phyloP scores from a whole-genome alignment of 768 basidiomycete species.

The Amanita pseudoporphyria region DNA sequence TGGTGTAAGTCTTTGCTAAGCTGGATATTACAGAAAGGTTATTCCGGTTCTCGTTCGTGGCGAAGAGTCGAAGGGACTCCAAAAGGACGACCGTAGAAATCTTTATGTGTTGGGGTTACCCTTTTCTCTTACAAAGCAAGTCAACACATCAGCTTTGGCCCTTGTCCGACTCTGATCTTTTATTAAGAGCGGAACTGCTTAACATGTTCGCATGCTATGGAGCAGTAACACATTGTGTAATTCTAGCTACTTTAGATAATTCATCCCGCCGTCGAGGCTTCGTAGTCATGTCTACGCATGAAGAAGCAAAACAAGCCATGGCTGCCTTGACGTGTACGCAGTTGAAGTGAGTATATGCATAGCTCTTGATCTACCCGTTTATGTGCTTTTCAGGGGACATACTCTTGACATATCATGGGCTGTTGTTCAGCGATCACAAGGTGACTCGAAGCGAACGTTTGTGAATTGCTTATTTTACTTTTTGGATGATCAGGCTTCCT shows the following conservation, averaged over 20 bases:
- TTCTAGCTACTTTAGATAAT: conserved; percentile 77
- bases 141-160: conserved; percentile 4
- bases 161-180: neutral
- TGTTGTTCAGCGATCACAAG: conserved; percentile 79
- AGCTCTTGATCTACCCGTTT: neutral
- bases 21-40: conserved; percentile 24
- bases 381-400: conserved; percentile 42
- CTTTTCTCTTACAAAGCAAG: conserved; percentile 71
- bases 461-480: neutral
- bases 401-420: conserved; percentile 80
- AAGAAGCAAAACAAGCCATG: conserved; percentile 66
- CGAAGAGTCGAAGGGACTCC: conserved; percentile 12
- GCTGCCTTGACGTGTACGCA: conserved; percentile 54
- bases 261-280: conserved; percentile 79
- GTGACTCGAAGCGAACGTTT: conserved; percentile 21
- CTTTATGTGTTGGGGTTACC: conserved; percentile 80
- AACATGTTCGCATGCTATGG: conserved; percentile 57
- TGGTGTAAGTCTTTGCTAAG: neutral
- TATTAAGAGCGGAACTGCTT: conserved; percentile 42
- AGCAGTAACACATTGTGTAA: conserved; percentile 65
- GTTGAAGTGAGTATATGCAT: conserved; percentile 41
- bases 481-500: conserved; percentile 46
- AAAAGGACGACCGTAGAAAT: conserved; percentile 53
- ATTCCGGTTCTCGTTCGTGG: conserved; percentile 21
- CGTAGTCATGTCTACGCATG: conserved; percentile 68